These are phyloP conservation scores for Backusella luteola DNA, from an alignment of 192 early-diverging fungal species.

Conservation along the genomic window DNA sequence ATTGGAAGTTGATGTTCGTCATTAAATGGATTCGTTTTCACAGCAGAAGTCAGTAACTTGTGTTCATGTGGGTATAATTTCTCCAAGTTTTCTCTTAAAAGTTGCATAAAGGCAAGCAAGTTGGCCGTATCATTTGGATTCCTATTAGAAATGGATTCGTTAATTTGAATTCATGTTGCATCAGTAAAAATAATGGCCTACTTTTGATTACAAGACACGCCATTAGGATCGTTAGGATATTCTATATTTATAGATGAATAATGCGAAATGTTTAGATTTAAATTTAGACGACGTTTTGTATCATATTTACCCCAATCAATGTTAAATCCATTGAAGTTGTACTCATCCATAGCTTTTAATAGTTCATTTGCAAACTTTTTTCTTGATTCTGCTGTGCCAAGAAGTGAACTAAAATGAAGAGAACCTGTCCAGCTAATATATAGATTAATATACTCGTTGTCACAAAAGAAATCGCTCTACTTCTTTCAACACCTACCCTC, in stretches of 20 bases:
- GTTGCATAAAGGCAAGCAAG: not conserved
- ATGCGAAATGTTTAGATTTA: not conserved
- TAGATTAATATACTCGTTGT: not conserved
- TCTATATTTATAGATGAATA: conserved; percentile 6
- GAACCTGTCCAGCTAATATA: conserved; percentile 36
- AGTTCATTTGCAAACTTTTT: conserved; percentile 35
- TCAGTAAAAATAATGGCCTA: not conserved
- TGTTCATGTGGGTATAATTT: not conserved
- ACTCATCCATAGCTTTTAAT: conserved; percentile 38
- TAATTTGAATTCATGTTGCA: not conserved
- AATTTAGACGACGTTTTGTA: conserved; percentile 36
- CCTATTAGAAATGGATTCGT: not conserved
- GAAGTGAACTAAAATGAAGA: conserved; percentile 26
- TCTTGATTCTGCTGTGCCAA: conserved; percentile 24
- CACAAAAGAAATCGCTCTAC: not conserved
- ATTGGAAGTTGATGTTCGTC: not conserved
- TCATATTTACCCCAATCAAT: conserved; percentile 57
- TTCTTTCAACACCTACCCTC: conserved; percentile 20
- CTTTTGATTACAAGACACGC: conserved; percentile 35
- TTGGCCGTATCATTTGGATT: not conserved
- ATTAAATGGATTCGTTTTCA: not conserved
- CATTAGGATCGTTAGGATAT: conserved; percentile 33
- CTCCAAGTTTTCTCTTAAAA: not conserved
- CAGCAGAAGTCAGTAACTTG: not conserved
- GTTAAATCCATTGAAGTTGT: conserved; percentile 59